Conservation (phyloP, 495 filamentous ascomycete species). For the Haplographium delicatum region DNA sequence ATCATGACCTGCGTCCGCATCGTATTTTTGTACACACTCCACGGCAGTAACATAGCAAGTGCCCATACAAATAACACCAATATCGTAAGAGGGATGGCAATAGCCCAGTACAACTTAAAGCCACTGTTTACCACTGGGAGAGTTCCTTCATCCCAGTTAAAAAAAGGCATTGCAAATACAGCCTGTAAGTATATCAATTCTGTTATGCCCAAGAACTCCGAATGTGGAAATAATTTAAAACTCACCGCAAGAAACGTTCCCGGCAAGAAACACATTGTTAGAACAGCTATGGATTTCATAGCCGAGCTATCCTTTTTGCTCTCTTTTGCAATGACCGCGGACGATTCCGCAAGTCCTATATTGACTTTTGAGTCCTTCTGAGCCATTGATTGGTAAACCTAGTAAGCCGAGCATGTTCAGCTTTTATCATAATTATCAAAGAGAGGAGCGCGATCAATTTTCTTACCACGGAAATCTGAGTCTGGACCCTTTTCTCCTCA, state of each 20-base stretch:
- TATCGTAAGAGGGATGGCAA: slow-evolving; percentile 7
- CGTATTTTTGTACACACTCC: no score
- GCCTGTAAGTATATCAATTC: no score
- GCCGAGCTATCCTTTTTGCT: slow-evolving; percentile 10
- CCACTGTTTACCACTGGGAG: not conserved
- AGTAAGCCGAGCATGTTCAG: not conserved
- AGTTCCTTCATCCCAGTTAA: not conserved
- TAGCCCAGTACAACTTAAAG: slow-evolving; percentile 5
- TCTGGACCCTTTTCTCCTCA: slow-evolving; percentile 6
- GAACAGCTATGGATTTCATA: slow-evolving; percentile 22
- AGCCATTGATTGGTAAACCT: slow-evolving; percentile 19
- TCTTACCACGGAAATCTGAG: slow-evolving; percentile 10
- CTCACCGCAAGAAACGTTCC: slow-evolving; percentile 21
- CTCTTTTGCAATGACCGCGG: slow-evolving; percentile 4
- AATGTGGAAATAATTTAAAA: not conserved
- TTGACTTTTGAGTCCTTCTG: slow-evolving; percentile 15
- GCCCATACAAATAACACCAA: slow-evolving; percentile 5
- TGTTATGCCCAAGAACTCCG: not conserved
- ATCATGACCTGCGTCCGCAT: no score
- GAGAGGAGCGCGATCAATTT: not conserved
- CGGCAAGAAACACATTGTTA: slow-evolving; percentile 23
- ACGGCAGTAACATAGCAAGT: slow-evolving; percentile 1
- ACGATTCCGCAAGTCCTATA: slow-evolving; percentile 3
- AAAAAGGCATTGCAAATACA: slow-evolving; percentile 11
- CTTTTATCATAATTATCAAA: not conserved